Evolutionary conservation across 2,329 filamentous ascomycete genomes (phyloP).

Genomic region (Achaetomium macrosporum): DNA sequence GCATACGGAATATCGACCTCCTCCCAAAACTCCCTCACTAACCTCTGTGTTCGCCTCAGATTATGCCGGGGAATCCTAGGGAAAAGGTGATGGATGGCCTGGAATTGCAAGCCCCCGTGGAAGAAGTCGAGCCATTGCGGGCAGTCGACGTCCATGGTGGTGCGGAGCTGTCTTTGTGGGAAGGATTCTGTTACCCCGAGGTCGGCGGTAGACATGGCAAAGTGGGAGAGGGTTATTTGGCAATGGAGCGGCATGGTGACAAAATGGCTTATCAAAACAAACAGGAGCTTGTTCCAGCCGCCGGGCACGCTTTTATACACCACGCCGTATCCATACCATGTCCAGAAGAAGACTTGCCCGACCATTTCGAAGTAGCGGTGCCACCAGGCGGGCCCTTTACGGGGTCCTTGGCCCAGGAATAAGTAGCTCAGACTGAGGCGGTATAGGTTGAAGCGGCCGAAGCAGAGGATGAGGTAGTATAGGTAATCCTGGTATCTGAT

Average conservation of each 20-base stretch:
- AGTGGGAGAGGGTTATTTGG: constrained; percentile 91
- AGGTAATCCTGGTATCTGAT: constrained; percentile 70
- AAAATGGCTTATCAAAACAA: constrained; percentile 74
- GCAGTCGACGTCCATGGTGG: constrained; percentile 90
- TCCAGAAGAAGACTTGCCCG: constrained; percentile 78
- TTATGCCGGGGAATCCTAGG: constrained; percentile 82
- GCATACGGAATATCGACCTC: constrained; percentile 82
- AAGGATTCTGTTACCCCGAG: constrained; percentile 81
- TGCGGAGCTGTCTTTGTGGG: constrained; percentile 83
- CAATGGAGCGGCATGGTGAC: constrained; percentile 77
- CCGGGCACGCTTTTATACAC: constrained; percentile 67
- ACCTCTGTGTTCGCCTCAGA: constrained; percentile 64
- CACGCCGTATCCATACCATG: constrained; percentile 78
- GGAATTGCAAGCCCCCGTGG: constrained; percentile 84
- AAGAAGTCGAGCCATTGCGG: constrained; percentile 84
- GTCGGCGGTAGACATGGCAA: constrained; percentile 87
- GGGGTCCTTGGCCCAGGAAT: constrained; percentile 64
- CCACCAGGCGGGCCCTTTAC: constrained; percentile 74
- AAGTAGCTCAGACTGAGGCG: constrained; percentile 72
- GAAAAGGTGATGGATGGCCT: constrained; percentile 81
- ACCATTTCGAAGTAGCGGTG: constrained; percentile 73
- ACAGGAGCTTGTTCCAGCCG: constrained; percentile 62
- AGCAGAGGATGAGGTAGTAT: constrained; percentile 74
- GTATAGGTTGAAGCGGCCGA: constrained; percentile 87
- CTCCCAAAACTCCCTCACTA: constrained; percentile 74